Base-by-base conservation (phyloP, 1,139 yeast species). In the Sugiyamaella grinbergsii region DNA sequence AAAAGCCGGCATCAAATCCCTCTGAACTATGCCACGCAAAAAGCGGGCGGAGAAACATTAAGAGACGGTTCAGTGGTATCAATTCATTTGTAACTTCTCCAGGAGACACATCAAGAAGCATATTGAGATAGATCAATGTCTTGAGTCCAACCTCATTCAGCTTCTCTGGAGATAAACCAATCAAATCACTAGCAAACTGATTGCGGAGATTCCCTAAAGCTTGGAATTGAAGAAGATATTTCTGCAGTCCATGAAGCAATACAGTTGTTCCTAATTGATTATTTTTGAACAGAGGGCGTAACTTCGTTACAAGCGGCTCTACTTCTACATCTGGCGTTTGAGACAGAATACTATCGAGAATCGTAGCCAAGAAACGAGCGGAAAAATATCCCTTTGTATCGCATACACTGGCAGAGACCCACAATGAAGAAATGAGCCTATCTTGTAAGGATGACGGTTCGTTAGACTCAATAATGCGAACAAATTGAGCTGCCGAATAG, bases 151-250 rank as follows among this genome's bases (percentile, higher is more conserved):
- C 61, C 44, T 70, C 23, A 15, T 26, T 26, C n/a, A 53, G 32
- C 15, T 20, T 42, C 28, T 32, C 32, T 1, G 37, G 28, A 10
- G 13, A 73, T 1, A 77, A 71, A 0, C 89, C 87, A 49, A 85
- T 70, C 26, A 85, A 66, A 56, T 83, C 90, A 1, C 91, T 81
- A 8, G 82, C 80, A n/a, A 79, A 71, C 54, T 74, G 74, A 56
- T 82, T 84, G 54, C 89, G 76, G n/a, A 79, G 58, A 54, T 82
- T 73, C 22, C 77, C 83, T 15, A 60, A 47, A 6, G 51, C 45
- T 4, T 47, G 43, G 45, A 53, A 37, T 23, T 37, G 42, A 24
- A 42, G 38, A 20, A 43, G 42, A 39, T 40, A 54, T 38, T 52
- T 45, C 34, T 56, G 52, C 38, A 58, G 41, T n/a, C 55, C 56